A percentile compares a stretch with the other conserved stretches of the same genome.
Evolutionary conservation across 2,329 filamentous ascomycete genomes (phyloP).

Genomic region (Cladosporium sp.): DNA sequence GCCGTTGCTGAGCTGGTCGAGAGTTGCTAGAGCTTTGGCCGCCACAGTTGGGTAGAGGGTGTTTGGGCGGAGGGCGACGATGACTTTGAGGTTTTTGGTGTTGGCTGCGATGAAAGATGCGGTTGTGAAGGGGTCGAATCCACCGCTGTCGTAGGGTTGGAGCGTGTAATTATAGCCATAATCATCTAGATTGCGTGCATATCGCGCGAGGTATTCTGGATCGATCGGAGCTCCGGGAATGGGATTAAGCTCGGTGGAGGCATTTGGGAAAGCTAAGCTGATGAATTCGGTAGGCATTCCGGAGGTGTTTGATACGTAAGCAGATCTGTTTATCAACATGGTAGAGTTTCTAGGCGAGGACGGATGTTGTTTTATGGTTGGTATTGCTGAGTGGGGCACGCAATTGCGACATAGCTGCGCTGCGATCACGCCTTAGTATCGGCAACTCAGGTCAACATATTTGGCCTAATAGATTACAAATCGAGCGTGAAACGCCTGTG

Average conservation of each 20-base stretch:
- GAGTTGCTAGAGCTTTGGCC: constrained; percentile 57
- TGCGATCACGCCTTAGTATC: constrained; percentile 11
- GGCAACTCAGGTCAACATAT: not conserved
- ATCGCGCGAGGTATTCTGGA: constrained; percentile 53
- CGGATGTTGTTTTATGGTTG: not conserved
- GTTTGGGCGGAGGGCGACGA: constrained; percentile 60
- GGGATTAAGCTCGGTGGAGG: constrained; percentile 53
- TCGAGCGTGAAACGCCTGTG: too few relatives aligned
- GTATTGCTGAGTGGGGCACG: constrained; percentile 9
- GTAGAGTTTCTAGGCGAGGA: not conserved
- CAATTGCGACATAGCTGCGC: constrained; percentile 11
- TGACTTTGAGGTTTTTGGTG: constrained; percentile 58
- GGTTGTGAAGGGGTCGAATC: constrained; percentile 55
- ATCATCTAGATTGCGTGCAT: constrained; percentile 55
- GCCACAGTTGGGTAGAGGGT: constrained; percentile 60
- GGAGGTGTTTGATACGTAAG: not conserved
- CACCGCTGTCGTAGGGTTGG: constrained; percentile 55
- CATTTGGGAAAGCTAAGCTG: constrained; percentile 54
- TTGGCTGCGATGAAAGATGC: constrained; percentile 54
- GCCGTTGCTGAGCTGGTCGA: constrained; percentile 56
- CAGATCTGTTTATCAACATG: not conserved
- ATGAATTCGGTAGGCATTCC: constrained; percentile 50
- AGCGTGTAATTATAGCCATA: constrained; percentile 60
- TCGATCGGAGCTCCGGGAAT: constrained; percentile 52
- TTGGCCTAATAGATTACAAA: not conserved